phyloP scores from a whole-genome alignment of 2,329 filamentous ascomycete species.

The Cladosporium sp. region DNA sequence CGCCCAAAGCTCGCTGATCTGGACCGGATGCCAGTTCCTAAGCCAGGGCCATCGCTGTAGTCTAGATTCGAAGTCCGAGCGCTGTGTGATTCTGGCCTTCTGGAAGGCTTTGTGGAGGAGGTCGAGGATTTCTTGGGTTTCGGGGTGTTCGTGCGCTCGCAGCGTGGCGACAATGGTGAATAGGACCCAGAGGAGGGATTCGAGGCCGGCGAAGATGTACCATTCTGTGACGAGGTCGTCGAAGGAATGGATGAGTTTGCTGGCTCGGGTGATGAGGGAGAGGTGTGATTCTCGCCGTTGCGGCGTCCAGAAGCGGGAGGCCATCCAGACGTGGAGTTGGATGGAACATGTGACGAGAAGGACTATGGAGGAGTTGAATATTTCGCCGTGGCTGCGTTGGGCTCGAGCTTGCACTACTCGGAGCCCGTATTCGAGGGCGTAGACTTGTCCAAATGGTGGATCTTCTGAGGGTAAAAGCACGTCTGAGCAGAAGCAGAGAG shows the following conservation, averaged over 20 bases:
- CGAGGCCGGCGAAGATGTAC: not conserved
- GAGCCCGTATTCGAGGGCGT: not conserved
- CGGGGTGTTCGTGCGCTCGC: not conserved
- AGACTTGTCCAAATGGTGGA: conserved; percentile 1
- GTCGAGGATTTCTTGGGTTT: not conserved
- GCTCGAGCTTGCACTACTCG: not conserved
- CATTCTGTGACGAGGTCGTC: not conserved
- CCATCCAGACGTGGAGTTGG: conserved; percentile 6
- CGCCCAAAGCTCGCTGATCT: not conserved
- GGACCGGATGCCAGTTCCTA: not conserved
- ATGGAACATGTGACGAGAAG: not conserved
- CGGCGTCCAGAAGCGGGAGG: conserved; percentile 7
- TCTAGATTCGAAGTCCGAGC: not conserved
- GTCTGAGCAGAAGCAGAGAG: not conserved
- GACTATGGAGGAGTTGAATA: not conserved
- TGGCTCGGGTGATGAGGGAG: not conserved
- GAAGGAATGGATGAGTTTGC: not conserved
- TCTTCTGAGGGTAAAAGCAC: not conserved
- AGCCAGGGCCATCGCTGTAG: conserved; percentile 1
- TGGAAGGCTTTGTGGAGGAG: not conserved
- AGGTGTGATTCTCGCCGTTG: conserved; percentile 1
- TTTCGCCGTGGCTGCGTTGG: not conserved
- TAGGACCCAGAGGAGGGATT: not conserved
- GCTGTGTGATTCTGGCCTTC: not conserved
- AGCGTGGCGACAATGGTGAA: not conserved